A percentile compares a stretch with the other conserved stretches of the same genome.
These are phyloP conservation scores for Pythium periplocum DNA, from an alignment of 352 stramenopile species.

Conservation along the genomic window DNA sequence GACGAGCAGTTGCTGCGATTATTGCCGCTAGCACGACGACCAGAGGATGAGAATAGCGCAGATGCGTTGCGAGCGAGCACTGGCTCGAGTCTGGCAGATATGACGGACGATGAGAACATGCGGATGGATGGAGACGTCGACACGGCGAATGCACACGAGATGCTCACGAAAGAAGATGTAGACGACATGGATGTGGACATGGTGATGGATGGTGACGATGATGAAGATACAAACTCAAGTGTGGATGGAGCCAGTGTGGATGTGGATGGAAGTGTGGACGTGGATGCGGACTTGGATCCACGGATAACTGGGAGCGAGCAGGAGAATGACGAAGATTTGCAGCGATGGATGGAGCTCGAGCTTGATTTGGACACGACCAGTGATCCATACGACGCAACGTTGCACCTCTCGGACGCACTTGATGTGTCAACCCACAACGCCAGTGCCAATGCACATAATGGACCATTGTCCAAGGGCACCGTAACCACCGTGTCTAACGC, in stretches of 20 bases:
- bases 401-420: conserved; percentile 12
- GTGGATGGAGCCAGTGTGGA: conserved; percentile 9
- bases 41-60: no score
- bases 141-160: background rate
- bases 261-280: conserved; percentile 9
- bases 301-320: conserved; percentile 7
- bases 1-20: conserved; percentile 22
- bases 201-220: conserved; percentile 7
- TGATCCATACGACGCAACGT: conserved; percentile 19
- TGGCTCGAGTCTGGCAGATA: conserved; percentile 5
- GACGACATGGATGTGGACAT: conserved; percentile 12
- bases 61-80: no score
- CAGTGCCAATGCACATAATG: no score
- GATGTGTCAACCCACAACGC: background rate
- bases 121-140: conserved; percentile 10
- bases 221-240: conserved; percentile 1
- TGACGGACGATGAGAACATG: conserved; percentile 19
- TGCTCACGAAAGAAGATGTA: conserved; percentile 1
- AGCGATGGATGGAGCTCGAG: conserved; percentile 25
- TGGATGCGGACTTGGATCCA: conserved; percentile 5
- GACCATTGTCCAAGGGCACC: no score
- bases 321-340: conserved; percentile 14
- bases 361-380: conserved; percentile 16
- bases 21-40: conserved; percentile 9
- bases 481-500: conserved; percentile 10